Percentiles rank a stretch among this genome's conserved stretches.
Conservation (phyloP, 108 stramenopile species). For the Nitzschia palea region DNA sequence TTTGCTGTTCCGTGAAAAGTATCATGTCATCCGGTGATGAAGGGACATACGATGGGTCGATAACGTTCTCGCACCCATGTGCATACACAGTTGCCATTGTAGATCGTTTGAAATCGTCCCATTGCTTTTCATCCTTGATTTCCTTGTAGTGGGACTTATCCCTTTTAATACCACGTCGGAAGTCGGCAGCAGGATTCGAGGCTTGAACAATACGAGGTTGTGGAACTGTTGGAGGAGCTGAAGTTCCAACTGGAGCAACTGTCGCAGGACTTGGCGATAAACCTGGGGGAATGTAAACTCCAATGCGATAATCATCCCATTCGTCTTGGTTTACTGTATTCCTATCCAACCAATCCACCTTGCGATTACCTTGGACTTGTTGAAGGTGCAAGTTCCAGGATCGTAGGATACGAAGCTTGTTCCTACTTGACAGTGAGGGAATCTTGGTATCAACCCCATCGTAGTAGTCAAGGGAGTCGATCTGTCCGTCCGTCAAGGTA, state of each 20-base stretch:
- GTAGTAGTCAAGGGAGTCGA: background rate
- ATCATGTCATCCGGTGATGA: background rate
- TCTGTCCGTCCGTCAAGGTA: background rate
- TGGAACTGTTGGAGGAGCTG: background rate
- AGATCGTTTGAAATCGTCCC: conserved; percentile 6
- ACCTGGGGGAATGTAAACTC: background rate
- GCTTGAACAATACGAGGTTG: background rate
- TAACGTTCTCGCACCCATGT: conserved; percentile 8
- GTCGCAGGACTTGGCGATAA: too few species aligned
- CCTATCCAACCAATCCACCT: background rate
- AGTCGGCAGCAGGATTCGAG: conserved; percentile 5
- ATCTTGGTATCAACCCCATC: background rate
- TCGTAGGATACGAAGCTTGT: background rate
- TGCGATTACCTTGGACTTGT: background rate
- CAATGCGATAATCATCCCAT: background rate
- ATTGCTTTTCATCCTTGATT: conserved; percentile 20
- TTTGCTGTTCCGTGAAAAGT: background rate
- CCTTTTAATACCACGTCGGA: conserved; percentile 25
- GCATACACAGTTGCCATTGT: background rate
- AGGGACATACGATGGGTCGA: conserved; percentile 14
- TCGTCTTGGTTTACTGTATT: background rate
- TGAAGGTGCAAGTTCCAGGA: background rate
- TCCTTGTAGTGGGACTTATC: conserved; percentile 7
- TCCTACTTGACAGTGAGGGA: background rate
- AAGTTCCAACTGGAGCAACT: too few species aligned